These are phyloP conservation scores for Globisporangium heterothallicum DNA, from an alignment of 352 stramenopile species.

Conservation along the genomic window DNA sequence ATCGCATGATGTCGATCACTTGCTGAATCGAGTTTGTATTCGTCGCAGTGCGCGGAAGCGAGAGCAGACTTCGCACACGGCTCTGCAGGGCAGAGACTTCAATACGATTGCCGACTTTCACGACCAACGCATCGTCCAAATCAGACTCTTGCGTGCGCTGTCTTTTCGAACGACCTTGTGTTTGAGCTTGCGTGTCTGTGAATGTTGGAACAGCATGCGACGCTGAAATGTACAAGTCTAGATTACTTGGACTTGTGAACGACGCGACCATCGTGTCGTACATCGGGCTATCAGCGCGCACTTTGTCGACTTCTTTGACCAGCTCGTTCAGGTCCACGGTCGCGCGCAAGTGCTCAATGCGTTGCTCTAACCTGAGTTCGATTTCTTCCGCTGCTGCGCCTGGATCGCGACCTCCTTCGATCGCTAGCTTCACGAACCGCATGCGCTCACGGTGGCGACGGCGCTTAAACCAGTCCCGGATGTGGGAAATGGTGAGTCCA, in stretches of 20 bases:
- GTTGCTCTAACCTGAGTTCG: conserved; percentile 67
- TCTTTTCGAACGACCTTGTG: conserved; percentile 34
- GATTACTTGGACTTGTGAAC: conserved; percentile 53
- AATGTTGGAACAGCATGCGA: conserved; percentile 45
- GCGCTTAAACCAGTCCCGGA: conserved; percentile 85
- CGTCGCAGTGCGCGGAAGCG: conserved; percentile 40
- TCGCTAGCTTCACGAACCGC: conserved; percentile 65
- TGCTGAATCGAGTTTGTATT: conserved; percentile 73
- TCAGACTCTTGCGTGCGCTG: conserved; percentile 59
- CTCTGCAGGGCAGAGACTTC: conserved; percentile 70
- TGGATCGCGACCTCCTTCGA: conserved; percentile 56
- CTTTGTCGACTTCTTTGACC: conserved; percentile 72
- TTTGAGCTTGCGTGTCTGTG: conserved; percentile 28
- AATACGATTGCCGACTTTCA: conserved; percentile 56
- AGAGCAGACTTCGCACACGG: conserved; percentile 57
- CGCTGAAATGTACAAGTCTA: conserved; percentile 51
- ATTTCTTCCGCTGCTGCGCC: conserved; percentile 72
- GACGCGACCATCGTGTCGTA: conserved; percentile 62
- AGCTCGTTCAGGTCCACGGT: conserved; percentile 74
- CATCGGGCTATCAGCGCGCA: conserved; percentile 53
- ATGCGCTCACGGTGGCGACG: conserved; percentile 74
- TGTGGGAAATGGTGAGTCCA: conserved; percentile 57
- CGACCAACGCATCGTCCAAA: conserved; percentile 50
- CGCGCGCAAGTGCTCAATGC: conserved; percentile 60
- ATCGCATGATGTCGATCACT: conserved; percentile 70